A percentile compares a stretch with the other conserved stretches of the same genome.
phyloP scores from a whole-genome alignment of 257 asterid genomes.

The Plectranthus barbatus region DNA sequence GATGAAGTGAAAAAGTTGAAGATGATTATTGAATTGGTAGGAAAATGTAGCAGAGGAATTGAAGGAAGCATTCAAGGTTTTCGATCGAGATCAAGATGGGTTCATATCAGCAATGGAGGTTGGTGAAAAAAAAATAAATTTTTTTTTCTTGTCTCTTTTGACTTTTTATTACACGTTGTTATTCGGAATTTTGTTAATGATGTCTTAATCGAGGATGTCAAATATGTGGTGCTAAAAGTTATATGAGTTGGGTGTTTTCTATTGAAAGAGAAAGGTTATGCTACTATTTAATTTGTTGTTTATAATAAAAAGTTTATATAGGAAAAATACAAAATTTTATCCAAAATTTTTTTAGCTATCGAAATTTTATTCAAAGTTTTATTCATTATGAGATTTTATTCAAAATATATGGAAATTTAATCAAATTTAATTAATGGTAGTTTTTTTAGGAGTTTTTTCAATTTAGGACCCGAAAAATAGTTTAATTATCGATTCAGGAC shows the following conservation, averaged over 20 bases:
- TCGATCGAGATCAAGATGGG: slow-evolving; percentile 83
- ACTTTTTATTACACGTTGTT: neutral
- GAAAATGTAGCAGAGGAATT: slow-evolving; percentile 62
- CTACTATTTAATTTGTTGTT: too few relatives aligned
- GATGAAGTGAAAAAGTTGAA: neutral
- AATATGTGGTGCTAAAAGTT: slow-evolving; percentile 3
- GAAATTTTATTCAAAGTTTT: too few relatives aligned
- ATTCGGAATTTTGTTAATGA: neutral
- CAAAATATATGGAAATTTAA: too few relatives aligned
- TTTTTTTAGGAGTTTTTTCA: too few relatives aligned
- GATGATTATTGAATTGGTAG: slow-evolving; percentile 13
- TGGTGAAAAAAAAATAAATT: neutral
- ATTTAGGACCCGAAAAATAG: too few relatives aligned
- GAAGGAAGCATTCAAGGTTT: slow-evolving; percentile 76
- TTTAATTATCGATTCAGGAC: too few relatives aligned
- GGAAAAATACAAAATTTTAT: too few relatives aligned
- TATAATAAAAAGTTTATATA: too few relatives aligned
- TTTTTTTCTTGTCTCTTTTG: neutral
- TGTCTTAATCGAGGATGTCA: slow-evolving; percentile 5
- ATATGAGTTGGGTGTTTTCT: neutral
- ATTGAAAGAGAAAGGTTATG: too few relatives aligned
- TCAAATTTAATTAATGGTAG: too few relatives aligned
- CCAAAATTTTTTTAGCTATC: too few relatives aligned
- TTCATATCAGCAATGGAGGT: slow-evolving; percentile 76
- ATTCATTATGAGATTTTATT: too few relatives aligned